Conservation (phyloP, 2,329 filamentous ascomycete species). For the Rhinocladiella mackenziei region DNA sequence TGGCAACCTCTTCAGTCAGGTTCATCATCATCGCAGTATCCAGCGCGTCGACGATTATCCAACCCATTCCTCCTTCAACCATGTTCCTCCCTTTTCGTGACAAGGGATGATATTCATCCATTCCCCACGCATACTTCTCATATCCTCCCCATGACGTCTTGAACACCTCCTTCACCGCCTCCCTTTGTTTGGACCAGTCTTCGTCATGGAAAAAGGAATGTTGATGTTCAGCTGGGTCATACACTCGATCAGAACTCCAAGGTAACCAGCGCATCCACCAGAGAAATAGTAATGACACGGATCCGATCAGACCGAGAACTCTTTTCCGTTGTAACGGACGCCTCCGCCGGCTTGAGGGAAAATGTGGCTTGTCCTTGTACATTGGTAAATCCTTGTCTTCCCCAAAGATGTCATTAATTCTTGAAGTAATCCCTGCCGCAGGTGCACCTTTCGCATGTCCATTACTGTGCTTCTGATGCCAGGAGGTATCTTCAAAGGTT, state of each 20-base stretch:
- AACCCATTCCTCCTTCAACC: constrained; percentile 83
- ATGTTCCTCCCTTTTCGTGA: constrained; percentile 77
- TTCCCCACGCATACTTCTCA: constrained; percentile 90
- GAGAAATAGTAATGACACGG: constrained; percentile 55
- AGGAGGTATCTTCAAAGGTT: constrained; percentile 62
- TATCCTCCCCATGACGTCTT: constrained; percentile 90
- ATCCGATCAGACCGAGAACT: constrained; percentile 50
- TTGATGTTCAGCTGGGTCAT: constrained; percentile 17
- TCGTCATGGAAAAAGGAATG: constrained; percentile 20
- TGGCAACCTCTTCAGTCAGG: constrained; percentile 74
- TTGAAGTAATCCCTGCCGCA: constrained; percentile 54
- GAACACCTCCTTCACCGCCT: constrained; percentile 85
- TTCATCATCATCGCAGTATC: constrained; percentile 99
- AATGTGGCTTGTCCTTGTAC: constrained; percentile 99
- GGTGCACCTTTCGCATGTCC: constrained; percentile 36
- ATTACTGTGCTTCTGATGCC: constrained; percentile 53
- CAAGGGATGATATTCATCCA: constrained; percentile 81
- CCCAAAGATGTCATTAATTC: constrained; percentile 63
- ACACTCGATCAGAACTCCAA: constrained; percentile 12
- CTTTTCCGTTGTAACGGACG: constrained; percentile 64
- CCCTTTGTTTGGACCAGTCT: constrained; percentile 73
- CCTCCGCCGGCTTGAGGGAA: constrained; percentile 51
- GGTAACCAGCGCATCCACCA: constrained; percentile 66
- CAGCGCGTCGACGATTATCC: constrained; percentile 95
- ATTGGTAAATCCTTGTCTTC: constrained; percentile 68